Base-by-base conservation (phyloP, 441 rosid genomes). In the Arabidopsis lyrata region DNA sequence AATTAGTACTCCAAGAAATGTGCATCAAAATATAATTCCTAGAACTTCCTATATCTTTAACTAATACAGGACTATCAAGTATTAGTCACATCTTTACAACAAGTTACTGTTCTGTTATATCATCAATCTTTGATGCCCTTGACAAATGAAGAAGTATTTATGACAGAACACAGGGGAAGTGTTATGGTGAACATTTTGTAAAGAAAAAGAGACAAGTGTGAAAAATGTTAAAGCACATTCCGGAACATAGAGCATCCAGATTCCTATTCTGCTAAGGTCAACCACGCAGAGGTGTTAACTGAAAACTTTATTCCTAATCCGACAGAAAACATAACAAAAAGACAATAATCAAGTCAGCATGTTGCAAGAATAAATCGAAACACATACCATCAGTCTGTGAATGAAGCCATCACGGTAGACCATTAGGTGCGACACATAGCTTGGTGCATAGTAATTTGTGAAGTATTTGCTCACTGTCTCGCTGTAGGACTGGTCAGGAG, bases 341-440 rank as follows among this genome's bases (percentile, higher is more conserved):
- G 48, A 73, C 44, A 31, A 67, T 61, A 34, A 67, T 66, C 16
- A 74, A 67, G 41, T 32, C 53, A 38, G 15, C 5, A 74, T 22
- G 42, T n/a, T 31, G 55, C 45, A 74, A 61, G 45, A 63, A 39
- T 48, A 47, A 63, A 41, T 29, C 49, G 44, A 50, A 75, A 72
- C 36, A 45, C 92, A 27, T 75, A 95, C 99, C 98, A 87, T 82
- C 65, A 95, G 75, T 80, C 87, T 90, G 77, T 90, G 88, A 72
- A 93, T 76, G 56, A 82, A 73, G 66, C 99, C 85, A 67, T 83
- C 75, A 18, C 64, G 83, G 84, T 90, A 87, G 71, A 93, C 90
- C 90, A 93, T 91, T 63, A 93, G 91, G 76, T 93, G 97, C 48
- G 95, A 86, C 81, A 95, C 52, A 75, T 95, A 95, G 80, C 86